Evolutionary conservation across 1,284 basidiomycete species (phyloP), one percentile per base, ranked within the genome.

Genomic region (Sphagnurus paluster): DNA sequence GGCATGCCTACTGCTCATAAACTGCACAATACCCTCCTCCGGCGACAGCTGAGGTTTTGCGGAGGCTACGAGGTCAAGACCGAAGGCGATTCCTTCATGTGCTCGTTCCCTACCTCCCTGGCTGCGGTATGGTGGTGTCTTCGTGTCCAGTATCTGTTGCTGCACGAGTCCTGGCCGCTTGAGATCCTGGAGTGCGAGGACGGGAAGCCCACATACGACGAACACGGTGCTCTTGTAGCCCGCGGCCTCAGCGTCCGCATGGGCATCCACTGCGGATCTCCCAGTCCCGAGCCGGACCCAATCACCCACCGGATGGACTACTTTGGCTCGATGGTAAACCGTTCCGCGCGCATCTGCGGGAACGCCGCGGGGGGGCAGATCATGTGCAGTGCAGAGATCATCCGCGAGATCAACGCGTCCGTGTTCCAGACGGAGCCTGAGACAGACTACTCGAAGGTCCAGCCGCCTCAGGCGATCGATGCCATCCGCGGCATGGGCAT

Each of bases 31-130:
- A 80, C 75, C 49, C 74, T 98, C 11, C 77, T 99, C 48, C 85
- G 96, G 17, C 80, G 95, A 8, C 87, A 92, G 56, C 71, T 99
- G 34, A 83, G 96, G 24, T 77, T 90, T 42, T 96, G 95, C 60
- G 95, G 94, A 33, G 97, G 97, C 0, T 99, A 98, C 68, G 95
- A 99, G 69, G 96, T 98, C 60, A 99, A 99, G 70, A 99, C 97
- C 16, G 97, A 99, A 86, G 97, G 97, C 28, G 97, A 99, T 62
- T 87, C 96, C 0, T 99, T 99, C 75, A 97, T 99, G 91, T 95
- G 96, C 39, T 95, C 94, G 13, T 99, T 99, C 78, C 90, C 90
- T 7, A 90, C 84, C 4, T 84, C 94, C 6, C 77, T 92, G 3
- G 80, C 91, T 0, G 97, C 93, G 0, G 67, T 99, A 29, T 83